These are phyloP conservation scores for Fusarium nodosum DNA, from an alignment of 2,329 filamentous ascomycete species.

Conservation along the genomic window DNA sequence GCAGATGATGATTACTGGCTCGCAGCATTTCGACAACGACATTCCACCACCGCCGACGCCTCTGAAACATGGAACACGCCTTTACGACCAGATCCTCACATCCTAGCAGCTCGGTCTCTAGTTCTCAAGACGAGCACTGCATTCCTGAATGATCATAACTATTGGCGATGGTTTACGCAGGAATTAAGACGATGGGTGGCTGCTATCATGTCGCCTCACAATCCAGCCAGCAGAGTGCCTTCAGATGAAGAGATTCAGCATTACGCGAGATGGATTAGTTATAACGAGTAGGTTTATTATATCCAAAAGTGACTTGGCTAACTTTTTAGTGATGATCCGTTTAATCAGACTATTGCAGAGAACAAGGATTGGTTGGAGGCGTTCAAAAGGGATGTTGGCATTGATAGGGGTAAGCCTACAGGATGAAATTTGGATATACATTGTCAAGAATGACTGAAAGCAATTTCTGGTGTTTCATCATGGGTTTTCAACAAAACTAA, in stretches of 20 bases:
- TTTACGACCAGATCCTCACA: slow-evolving; percentile 10
- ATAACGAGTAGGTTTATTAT: slow-evolving; percentile 41
- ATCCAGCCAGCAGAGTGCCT: slow-evolving; percentile 42
- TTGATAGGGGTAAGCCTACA: slow-evolving; percentile 10
- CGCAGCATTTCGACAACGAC: slow-evolving; percentile 39
- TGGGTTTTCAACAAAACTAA: background rate
- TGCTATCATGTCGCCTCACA: slow-evolving; percentile 47
- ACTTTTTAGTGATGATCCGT: slow-evolving; percentile 45
- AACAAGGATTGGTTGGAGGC: slow-evolving; percentile 46
- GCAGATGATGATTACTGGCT: slow-evolving; percentile 48
- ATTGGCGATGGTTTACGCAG: slow-evolving; percentile 42
- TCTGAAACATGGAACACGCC: slow-evolving; percentile 20
- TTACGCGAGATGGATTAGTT: slow-evolving; percentile 49
- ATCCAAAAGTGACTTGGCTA: background rate
- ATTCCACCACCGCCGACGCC: slow-evolving; percentile 24
- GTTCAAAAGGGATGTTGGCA: slow-evolving; percentile 45
- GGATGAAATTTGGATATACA: background rate
- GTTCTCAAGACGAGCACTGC: slow-evolving; percentile 37
- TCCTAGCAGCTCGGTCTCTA: slow-evolving; percentile 21
- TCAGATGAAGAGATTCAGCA: slow-evolving; percentile 48
- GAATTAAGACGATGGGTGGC: slow-evolving; percentile 46
- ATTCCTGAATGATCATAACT: slow-evolving; percentile 48
- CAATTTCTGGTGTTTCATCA: background rate
- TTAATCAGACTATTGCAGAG: slow-evolving; percentile 47
- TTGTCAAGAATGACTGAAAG: background rate